Percentiles rank a stretch among this genome's conserved stretches.
phyloP scores from a whole-genome alignment of 306 rosid genomes.

The Citrullus mucosospermus region DNA sequence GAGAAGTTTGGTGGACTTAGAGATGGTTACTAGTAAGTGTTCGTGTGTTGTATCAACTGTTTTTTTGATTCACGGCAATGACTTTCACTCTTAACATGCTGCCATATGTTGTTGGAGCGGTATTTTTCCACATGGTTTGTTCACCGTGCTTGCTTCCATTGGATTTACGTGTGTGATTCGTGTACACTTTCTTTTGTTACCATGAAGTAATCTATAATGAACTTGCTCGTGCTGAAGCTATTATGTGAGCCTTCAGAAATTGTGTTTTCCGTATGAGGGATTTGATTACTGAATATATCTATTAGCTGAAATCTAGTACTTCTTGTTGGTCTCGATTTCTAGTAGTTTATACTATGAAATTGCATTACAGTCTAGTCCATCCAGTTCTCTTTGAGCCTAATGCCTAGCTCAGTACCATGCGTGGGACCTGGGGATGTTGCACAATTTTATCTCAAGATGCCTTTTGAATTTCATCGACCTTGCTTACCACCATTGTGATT shows the following conservation, averaged over 20 bases:
- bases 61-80: not conserved
- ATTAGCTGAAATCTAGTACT: not conserved
- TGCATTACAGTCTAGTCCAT: not conserved
- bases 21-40: conserved; percentile 19
- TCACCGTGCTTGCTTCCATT: not conserved
- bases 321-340: not conserved
- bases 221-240: not conserved
- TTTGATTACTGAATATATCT: not conserved
- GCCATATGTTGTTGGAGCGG: not conserved
- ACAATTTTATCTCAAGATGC: not conserved
- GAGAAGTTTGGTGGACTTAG: conserved; percentile 24
- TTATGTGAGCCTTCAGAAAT: not conserved
- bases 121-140: not conserved
- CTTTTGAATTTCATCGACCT: not conserved
- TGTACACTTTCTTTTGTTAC: not conserved
- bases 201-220: not conserved
- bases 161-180: not conserved
- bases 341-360: not conserved
- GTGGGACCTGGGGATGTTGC: not conserved
- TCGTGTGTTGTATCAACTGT: not conserved
- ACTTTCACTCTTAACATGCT: not conserved
- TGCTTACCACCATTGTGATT: not conserved
- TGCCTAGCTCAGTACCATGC: not conserved
- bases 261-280: not conserved
- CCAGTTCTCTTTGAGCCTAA: not conserved